Base-by-base conservation (phyloP, 2,329 filamentous ascomycete genomes). In the Colletotrichum eremochloae region DNA sequence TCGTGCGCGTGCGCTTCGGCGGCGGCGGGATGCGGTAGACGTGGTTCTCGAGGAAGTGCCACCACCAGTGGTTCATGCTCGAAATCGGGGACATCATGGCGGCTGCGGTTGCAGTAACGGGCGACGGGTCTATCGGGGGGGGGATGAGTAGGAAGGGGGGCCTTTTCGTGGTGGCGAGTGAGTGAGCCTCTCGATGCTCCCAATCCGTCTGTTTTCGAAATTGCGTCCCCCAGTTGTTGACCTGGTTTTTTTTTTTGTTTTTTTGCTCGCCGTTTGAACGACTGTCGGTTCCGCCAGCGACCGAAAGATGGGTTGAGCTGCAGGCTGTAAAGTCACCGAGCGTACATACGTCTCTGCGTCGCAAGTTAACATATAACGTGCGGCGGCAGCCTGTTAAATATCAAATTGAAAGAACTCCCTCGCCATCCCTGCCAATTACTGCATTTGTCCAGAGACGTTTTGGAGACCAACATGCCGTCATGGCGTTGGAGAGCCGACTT, bases 1-100 rank as follows among this genome's bases (percentile, higher is more conserved):
- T 78, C 1, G 76, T 81, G 31, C 81, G 78, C 42, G 61, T 76
- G 12, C 77, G 80, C 2, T 67, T 73, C 2, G 74, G 75, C 3
- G 76, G 74, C 7, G 74, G 63, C 3, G 76, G 75, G 15, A 75
- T 60, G 31, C 68, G 58, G 68, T 78, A 79, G 40, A 67, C 48
- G 61, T 66, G 55, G 12, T 63, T 67, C 31, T 72, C 70, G 53
- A 72, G 70, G 36, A 61, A 53, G 46, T 33, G 53, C 70, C 70
- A 72, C 66, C 67, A 72, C 70, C 70, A 72, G 53, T 68, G 58
- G 67, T 72, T 69, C 60, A 70, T 55, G 48, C 66, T 70, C 46
- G 67, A 70, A 3, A 72, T 33, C 14, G 70, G 46, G 2, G 70
- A 65, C 31, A 65, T 29, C 70, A 65, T 72, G 38, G 33, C 55